phyloP scores from a whole-genome alignment of 495 filamentous ascomycete genomes.

The Daldinia concentrica region DNA sequence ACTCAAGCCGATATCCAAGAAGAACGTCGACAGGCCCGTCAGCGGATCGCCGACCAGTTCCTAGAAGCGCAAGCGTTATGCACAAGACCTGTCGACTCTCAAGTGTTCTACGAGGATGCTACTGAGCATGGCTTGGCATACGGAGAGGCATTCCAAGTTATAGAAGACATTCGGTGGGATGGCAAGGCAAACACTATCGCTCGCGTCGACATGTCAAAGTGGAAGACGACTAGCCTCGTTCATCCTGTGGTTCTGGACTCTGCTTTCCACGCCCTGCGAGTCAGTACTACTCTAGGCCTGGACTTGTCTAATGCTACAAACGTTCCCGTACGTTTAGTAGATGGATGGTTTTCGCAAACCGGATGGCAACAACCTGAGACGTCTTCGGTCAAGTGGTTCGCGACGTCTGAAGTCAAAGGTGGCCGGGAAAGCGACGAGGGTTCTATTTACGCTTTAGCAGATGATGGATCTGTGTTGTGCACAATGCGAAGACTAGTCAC shows the following conservation, averaged over 20 bases:
- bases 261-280: conserved; percentile 49
- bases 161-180: conserved; percentile 46
- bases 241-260: conserved; percentile 55
- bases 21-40: conserved; percentile 28
- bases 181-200: conserved; percentile 29
- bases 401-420: conserved; percentile 12
- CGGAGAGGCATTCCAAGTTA: conserved; percentile 43
- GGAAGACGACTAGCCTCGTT: conserved; percentile 46
- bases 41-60: conserved; percentile 14
- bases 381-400: conserved; percentile 32
- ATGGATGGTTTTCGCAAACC: conserved; percentile 44
- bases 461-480: conserved; percentile 42
- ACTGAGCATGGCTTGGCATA: conserved; percentile 40
- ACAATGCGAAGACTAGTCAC: conserved; percentile 33
- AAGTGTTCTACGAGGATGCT: conserved; percentile 43
- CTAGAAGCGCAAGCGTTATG: conserved; percentile 24
- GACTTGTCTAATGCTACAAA: conserved; percentile 32
- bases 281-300: conserved; percentile 36
- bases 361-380: conserved; percentile 44
- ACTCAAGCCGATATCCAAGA: conserved; percentile 41
- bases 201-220: conserved; percentile 36
- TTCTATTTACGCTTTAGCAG: conserved; percentile 41
- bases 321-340: conserved; percentile 38
- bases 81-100: conserved; percentile 34
- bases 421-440: conserved; percentile 28